phyloP scores from a whole-genome alignment of 768 basidiomycete genomes.

The Amanita brunnescens region DNA sequence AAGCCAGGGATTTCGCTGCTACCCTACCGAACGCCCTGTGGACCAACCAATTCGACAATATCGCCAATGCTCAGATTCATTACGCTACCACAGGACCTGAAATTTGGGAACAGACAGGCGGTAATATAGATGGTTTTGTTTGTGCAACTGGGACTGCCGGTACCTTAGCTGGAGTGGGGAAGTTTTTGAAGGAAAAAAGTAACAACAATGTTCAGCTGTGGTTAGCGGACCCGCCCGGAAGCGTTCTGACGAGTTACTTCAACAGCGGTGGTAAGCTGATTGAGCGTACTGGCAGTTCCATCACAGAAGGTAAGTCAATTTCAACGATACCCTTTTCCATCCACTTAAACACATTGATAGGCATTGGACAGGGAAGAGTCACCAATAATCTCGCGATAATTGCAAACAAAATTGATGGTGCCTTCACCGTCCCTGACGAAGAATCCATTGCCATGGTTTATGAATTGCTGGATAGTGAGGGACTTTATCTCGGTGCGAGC shows the following conservation, averaged over 20 bases:
- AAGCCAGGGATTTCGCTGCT: constrained; percentile 82
- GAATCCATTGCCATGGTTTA: constrained; percentile 93
- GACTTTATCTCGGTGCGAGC: constrained; percentile 90
- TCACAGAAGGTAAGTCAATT: constrained; percentile 68
- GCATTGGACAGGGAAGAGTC: constrained; percentile 94
- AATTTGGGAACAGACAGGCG: constrained; percentile 86
- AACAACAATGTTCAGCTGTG: constrained; percentile 74
- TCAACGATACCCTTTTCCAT: not conserved
- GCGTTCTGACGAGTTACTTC: constrained; percentile 79
- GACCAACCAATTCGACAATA: constrained; percentile 98
- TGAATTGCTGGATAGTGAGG: constrained; percentile 84
- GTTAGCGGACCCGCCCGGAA: constrained; percentile 96
- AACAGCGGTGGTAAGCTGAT: constrained; percentile 67
- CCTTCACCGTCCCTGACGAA: constrained; percentile 79
- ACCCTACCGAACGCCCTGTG: constrained; percentile 75
- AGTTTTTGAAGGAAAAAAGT: constrained; percentile 77
- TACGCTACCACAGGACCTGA: constrained; percentile 92
- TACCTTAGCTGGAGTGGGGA: constrained; percentile 84
- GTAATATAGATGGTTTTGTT: constrained; percentile 80
- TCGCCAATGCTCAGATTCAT: constrained; percentile 82
- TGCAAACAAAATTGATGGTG: constrained; percentile 69
- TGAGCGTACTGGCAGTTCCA: constrained; percentile 79
- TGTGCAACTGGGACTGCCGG: constrained; percentile 96
- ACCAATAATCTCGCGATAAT: constrained; percentile 87
- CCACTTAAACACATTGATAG: constrained; percentile 29